phyloP scores from a whole-genome alignment of 768 basidiomycete genomes.

The Favolaschia claudopus region DNA sequence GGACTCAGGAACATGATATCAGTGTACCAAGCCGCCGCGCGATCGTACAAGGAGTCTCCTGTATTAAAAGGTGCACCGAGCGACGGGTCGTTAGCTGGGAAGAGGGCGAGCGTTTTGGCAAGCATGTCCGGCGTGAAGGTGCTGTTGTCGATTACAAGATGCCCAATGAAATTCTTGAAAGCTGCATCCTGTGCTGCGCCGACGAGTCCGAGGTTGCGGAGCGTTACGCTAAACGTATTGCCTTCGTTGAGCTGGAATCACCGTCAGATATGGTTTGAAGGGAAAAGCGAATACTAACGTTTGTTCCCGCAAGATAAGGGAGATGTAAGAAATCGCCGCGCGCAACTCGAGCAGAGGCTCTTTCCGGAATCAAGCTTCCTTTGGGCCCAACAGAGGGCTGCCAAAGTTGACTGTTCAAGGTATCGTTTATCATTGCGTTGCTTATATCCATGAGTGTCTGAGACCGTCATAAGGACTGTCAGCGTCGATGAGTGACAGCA shows the following conservation, averaged over 20 bases:
- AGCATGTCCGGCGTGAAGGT: constrained; percentile 53
- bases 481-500: too few relatives aligned
- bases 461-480: too few relatives aligned
- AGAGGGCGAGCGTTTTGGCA: constrained; percentile 46
- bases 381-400: constrained; percentile 60
- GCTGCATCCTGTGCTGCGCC: constrained; percentile 48
- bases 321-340: constrained; percentile 60
- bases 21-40: constrained; percentile 64
- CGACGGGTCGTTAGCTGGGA: constrained; percentile 55
- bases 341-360: constrained; percentile 53
- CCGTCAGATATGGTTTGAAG: background rate
- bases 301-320: constrained; percentile 63
- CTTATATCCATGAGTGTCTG: constrained; percentile 59
- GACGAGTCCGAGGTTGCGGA: constrained; percentile 48
- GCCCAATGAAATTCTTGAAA: constrained; percentile 56
- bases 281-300: constrained; percentile 44
- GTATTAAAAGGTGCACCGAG: constrained; percentile 63
- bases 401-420: constrained; percentile 65
- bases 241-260: constrained; percentile 67
- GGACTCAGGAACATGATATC: constrained; percentile 64
- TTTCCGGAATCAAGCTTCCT: constrained; percentile 56
- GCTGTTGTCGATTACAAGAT: constrained; percentile 60
- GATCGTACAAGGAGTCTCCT: constrained; percentile 65
- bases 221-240: constrained; percentile 47
- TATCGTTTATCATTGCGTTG: constrained; percentile 51